Evolutionary conservation across 2,329 filamentous ascomycete species (phyloP).

Genomic region (Colletotrichum sp.): DNA sequence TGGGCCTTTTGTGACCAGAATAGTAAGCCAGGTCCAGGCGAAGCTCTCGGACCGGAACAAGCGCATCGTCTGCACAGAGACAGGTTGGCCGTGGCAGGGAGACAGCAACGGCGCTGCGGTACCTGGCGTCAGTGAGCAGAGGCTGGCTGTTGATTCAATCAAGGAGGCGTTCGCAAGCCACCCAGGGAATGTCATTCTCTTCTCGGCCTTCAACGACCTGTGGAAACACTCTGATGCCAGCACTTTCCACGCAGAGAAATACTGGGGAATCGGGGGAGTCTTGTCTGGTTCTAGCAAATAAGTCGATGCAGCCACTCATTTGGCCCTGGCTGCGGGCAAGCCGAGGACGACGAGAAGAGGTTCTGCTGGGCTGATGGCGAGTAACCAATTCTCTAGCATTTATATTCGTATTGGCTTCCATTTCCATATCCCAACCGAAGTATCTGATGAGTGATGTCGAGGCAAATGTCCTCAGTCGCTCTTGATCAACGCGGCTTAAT

Average conservation of each 20-base stretch:
- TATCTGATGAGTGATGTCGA: background rate
- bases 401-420: background rate
- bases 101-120: conserved; percentile 69
- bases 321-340: background rate
- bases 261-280: conserved; percentile 69
- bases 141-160: conserved; percentile 68
- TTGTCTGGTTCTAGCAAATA: conserved; percentile 22
- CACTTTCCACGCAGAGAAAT: conserved; percentile 76
- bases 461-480: background rate
- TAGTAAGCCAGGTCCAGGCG: conserved; percentile 50
- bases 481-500: background rate
- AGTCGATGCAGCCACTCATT: background rate
- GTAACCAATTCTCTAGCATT: background rate
- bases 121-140: conserved; percentile 71
- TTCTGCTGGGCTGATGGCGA: background rate
- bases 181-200: conserved; percentile 66
- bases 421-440: background rate
- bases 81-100: conserved; percentile 81
- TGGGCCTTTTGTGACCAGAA: conserved; percentile 69
- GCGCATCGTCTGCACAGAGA: conserved; percentile 77
- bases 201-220: conserved; percentile 78
- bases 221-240: conserved; percentile 73
- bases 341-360: background rate
- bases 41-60: conserved; percentile 52
- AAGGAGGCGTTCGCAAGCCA: conserved; percentile 59